Evolutionary conservation across 352 stramenopile species (phyloP).

Genomic region (Phytophthora cryptogea): DNA sequence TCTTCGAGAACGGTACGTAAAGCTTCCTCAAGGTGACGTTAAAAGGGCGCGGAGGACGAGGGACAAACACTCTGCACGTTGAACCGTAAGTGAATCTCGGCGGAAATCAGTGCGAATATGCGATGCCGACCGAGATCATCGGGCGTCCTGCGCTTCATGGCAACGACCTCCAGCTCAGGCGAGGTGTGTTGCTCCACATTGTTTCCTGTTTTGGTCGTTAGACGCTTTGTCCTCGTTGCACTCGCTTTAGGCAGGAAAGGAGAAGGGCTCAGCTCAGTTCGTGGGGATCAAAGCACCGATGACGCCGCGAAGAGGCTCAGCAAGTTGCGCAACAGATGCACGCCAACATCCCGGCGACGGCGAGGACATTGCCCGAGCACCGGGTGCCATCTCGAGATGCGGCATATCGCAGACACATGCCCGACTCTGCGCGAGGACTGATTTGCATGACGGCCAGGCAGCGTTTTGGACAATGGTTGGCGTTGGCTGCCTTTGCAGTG

Average conservation of each 20-base stretch:
- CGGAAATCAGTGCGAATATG: slow-evolving; percentile 24
- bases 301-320: not conserved
- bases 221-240: not conserved
- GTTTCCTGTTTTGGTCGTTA: not conserved
- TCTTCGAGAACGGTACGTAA: slow-evolving; percentile 30
- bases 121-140: not conserved
- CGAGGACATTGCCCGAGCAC: not conserved
- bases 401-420: not conserved
- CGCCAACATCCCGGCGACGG: not conserved
- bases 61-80: slow-evolving; percentile 37
- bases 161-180: too few species aligned
- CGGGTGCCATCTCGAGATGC: not conserved
- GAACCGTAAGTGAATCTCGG: slow-evolving; percentile 25
- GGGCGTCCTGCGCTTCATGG: too few species aligned
- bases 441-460: not conserved
- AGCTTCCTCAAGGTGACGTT: not conserved
- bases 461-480: not conserved
- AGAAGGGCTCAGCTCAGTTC: not conserved
- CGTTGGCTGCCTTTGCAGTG: not conserved
- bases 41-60: slow-evolving; percentile 21
- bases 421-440: not conserved
- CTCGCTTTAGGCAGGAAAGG: not conserved
- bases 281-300: slow-evolving; percentile 1
- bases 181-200: not conserved
- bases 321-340: not conserved